Conservation (phyloP, 1,284 basidiomycete species). For the Sanghuangporus sanghuang region DNA sequence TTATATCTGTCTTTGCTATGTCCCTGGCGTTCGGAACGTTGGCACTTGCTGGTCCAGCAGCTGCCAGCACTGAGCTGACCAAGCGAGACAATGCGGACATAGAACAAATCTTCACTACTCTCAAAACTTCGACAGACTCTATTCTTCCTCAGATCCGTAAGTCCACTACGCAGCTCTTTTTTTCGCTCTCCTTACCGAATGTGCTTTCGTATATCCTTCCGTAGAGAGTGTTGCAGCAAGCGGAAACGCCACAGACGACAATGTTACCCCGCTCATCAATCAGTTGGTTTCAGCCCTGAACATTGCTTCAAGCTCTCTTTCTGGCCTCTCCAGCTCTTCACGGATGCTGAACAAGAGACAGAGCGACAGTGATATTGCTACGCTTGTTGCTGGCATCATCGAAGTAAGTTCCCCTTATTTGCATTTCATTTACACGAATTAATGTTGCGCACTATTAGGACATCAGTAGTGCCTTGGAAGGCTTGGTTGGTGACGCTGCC, state of each 20-base stretch:
- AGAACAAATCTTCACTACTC: conserved; percentile 7
- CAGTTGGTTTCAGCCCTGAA: conserved; percentile 14
- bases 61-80: not conserved
- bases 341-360: conserved; percentile 15
- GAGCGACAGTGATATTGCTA: conserved; percentile 16
- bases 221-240: not conserved
- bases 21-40: conserved; percentile 9
- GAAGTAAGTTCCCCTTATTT: not conserved
- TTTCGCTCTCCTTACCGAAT: not conserved
- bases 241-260: conserved; percentile 7
- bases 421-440: not conserved
- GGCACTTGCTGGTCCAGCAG: conserved; percentile 7
- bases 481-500: not conserved
- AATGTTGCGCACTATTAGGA: not conserved
- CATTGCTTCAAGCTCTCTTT: conserved; percentile 10
- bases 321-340: not conserved
- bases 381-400: conserved; percentile 15
- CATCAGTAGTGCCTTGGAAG: conserved; percentile 1
- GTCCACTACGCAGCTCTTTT: not conserved
- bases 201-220: not conserved
- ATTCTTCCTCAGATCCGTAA: conserved; percentile 15
- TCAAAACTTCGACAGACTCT: conserved; percentile 5
- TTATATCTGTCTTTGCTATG: conserved; percentile 8
- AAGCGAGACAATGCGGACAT: conserved; percentile 10
- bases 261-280: conserved; percentile 12